A percentile compares a stretch with the other conserved stretches of the same genome.
Evolutionary conservation across 805 yeast species (phyloP).

Genomic region (Vanderwaltozyma polyspora): DNA sequence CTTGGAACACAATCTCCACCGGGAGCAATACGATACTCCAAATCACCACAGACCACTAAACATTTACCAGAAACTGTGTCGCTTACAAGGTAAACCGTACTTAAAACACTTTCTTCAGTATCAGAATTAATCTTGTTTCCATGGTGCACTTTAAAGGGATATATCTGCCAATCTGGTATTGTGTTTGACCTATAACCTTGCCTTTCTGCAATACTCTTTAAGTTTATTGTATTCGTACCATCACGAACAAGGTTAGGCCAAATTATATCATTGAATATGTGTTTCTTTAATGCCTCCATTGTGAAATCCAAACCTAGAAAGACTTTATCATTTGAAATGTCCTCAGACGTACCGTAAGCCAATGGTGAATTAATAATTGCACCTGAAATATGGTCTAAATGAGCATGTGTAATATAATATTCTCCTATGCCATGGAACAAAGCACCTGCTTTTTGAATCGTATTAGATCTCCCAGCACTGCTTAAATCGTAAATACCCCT

Average conservation of each 20-base stretch:
- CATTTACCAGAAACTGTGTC: slow-evolving; percentile 26
- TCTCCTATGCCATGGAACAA: slow-evolving; percentile 31
- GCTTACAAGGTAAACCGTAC: slow-evolving; percentile 49
- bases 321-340: slow-evolving; percentile 30
- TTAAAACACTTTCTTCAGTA: slow-evolving; percentile 22
- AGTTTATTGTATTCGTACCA: slow-evolving; percentile 17
- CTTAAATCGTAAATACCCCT: slow-evolving; percentile 3
- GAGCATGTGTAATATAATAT: slow-evolving; percentile 67
- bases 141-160: slow-evolving; percentile 31
- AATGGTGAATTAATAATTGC: slow-evolving; percentile 61
- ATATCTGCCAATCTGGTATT: slow-evolving; percentile 21
- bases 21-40: slow-evolving; percentile 55
- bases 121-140: slow-evolving; percentile 29
- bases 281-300: slow-evolving; percentile 36
- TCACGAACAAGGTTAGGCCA: slow-evolving; percentile 59
- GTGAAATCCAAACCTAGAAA: slow-evolving; percentile 48
- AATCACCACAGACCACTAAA: slow-evolving; percentile 70
- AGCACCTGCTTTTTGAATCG: slow-evolving; percentile 24
- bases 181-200: slow-evolving; percentile 7
- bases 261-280: slow-evolving; percentile 59
- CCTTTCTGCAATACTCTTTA: slow-evolving; percentile 4
- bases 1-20: neutral
- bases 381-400: slow-evolving; percentile 68
- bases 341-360: slow-evolving; percentile 5
- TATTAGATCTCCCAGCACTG: slow-evolving; percentile 7